Evolutionary conservation across 148 eudicot species (phyloP), one percentile per base, ranked within the genome.

Genomic region (Fallopia convolvulus): DNA sequence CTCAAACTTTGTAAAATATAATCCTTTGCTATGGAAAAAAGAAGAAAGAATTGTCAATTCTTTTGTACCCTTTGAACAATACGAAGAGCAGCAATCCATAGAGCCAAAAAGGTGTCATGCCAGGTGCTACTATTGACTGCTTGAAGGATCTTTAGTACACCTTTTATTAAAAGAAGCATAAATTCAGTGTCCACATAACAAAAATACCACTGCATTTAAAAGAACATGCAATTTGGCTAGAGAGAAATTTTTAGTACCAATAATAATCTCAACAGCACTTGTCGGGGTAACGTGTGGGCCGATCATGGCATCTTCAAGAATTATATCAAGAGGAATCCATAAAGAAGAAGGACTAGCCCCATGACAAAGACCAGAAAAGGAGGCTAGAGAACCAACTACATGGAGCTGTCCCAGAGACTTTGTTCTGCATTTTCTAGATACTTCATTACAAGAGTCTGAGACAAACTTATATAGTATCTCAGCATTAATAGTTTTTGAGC

Each of bases 291-390:
- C 99, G 85, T 86, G 92, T 77, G 89, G 88, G 78, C 89, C 89
- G 84, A 92, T 94, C 86, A 95, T 85, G 74, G 90, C 86, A 86
- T 95, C 99, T 85, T 95, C 99, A 46, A 92, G 85, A 68, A 89
- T 80, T 75, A 95, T 78, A 83, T 95, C 99, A 73, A 95, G 87
- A 78, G 99, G 97, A 83, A 93, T 92, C 99, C 99, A 95, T 82
- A 91, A 79, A 76, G 86, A 80, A 63, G 97, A 91, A 79, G 79
- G 89, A 63, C 90, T 85, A 70, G 87, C 82, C 76, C 87, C 92
- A 71, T 85, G 87, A 82, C 89, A 86, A 55, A 79, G 84, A 76
- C 84, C 89, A 80, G 87, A 80, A 78, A 88, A 83, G 77, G 89
- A 78, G 77, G 84, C 87, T 74, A 86, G 86, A 66, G 88, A 82